phyloP scores from a whole-genome alignment of 2,329 filamentous ascomycete species.

The Emergomyces orientalis region DNA sequence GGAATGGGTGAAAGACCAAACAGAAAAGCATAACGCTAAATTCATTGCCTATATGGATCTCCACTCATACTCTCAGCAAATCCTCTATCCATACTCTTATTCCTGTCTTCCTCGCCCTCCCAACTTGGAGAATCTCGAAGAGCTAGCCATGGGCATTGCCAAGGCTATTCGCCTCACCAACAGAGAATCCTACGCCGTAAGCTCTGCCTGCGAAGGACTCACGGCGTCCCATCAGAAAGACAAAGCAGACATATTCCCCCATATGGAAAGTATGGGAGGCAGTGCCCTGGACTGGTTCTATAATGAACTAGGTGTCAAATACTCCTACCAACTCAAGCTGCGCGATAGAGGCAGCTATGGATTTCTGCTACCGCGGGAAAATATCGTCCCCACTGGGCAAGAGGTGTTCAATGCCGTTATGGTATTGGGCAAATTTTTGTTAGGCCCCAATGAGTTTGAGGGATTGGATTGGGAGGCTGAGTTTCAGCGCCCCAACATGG shows the following conservation, averaged over 20 bases:
- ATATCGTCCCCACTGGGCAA: conserved; percentile 82
- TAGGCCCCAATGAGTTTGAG: conserved; percentile 7
- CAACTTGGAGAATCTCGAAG: conserved; percentile 82
- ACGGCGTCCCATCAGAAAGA: conserved; percentile 35
- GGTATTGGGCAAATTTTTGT: conserved; percentile 65
- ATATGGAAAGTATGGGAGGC: conserved; percentile 68
- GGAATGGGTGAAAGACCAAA: conserved; percentile 75
- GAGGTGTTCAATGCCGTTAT: conserved; percentile 76
- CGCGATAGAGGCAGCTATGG: conserved; percentile 90
- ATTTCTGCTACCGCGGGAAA: conserved; percentile 74
- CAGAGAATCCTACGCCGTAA: conserved; percentile 65
- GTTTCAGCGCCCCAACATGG: conserved; percentile 7
- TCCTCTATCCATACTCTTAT: conserved; percentile 86
- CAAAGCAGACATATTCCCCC: conserved; percentile 32
- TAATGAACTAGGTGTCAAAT: conserved; percentile 70
- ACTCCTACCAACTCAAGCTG: conserved; percentile 87
- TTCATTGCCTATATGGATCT: conserved; percentile 84
- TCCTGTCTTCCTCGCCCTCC: conserved; percentile 70
- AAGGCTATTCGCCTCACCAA: conserved; percentile 79
- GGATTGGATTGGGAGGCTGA: conserved; percentile 12
- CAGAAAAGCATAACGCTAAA: conserved; percentile 56
- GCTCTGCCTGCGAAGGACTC: conserved; percentile 79
- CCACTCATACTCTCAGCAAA: conserved; percentile 91
- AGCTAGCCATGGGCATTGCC: conserved; percentile 76
- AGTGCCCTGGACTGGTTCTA: conserved; percentile 94